These are phyloP conservation scores for Cutaneotrichosporon spelunceum DNA, from an alignment of 1,284 basidiomycete genomes.

Conservation along the genomic window DNA sequence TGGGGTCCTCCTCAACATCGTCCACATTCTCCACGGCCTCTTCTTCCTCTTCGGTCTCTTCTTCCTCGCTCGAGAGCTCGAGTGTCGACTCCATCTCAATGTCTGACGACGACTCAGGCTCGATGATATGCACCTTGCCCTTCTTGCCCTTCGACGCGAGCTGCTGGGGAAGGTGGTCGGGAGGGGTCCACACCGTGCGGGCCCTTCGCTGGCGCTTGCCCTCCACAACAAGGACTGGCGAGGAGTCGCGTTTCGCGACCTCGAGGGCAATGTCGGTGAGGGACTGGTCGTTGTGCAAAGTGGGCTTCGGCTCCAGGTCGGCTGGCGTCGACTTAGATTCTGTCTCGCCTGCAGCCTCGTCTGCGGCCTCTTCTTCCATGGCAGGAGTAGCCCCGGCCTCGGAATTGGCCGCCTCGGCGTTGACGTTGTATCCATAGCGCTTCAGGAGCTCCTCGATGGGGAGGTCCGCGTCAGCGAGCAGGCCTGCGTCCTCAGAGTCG, in stretches of 20 bases:
- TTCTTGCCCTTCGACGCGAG: slow-evolving; percentile 25
- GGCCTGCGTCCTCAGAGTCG: slow-evolving; percentile 55
- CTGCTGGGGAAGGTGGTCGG: slow-evolving; percentile 29
- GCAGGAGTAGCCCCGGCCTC: neutral
- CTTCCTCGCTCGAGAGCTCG: slow-evolving; percentile 17
- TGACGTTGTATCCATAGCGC: slow-evolving; percentile 54
- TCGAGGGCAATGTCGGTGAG: slow-evolving; percentile 37
- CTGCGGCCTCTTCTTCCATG: neutral
- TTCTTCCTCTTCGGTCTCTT: slow-evolving; percentile 27
- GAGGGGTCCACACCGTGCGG: slow-evolving; percentile 42
- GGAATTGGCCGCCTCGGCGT: neutral
- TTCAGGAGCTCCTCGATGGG: slow-evolving; percentile 57
- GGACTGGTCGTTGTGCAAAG: slow-evolving; percentile 30
- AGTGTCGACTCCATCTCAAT: slow-evolving; percentile 17
- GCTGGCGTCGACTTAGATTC: neutral
- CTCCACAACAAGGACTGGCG: slow-evolving; percentile 32
- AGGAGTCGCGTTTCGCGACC: slow-evolving; percentile 13
- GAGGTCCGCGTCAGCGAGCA: slow-evolving; percentile 56
- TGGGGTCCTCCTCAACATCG: slow-evolving; percentile 56
- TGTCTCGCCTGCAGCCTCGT: neutral
- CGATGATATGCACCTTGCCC: slow-evolving; percentile 28
- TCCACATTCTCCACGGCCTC: slow-evolving; percentile 26
- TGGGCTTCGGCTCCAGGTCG: neutral
- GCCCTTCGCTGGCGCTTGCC: slow-evolving; percentile 41
- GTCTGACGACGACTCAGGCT: slow-evolving; percentile 14